Evolutionary conservation across 2,329 filamentous ascomycete genomes (phyloP), one percentile per base, ranked within the genome.

Genomic region (Aspergillus proliferans): DNA sequence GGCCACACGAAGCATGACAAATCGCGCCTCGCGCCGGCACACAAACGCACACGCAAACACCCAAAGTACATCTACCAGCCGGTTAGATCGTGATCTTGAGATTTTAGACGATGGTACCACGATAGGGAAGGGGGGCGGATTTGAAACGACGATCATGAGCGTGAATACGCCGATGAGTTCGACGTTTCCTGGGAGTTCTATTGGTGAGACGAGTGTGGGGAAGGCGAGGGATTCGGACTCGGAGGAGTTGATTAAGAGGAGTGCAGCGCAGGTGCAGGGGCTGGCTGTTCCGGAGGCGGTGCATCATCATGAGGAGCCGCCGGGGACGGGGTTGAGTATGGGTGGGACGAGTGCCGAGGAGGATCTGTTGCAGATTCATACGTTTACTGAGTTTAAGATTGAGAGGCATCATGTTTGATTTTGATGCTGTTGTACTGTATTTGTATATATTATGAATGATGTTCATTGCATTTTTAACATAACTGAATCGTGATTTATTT

Each of bases 331-430:
- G 18, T 18, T 12, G 18, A 40, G 38, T 39, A 18, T 15, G 36
- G 36, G 22, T 4, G 10, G 1, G 7, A 40, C 2, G 7, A 40
- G 18, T 9, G 47, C 12, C 7, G 15, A 14, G 3, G 49, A 28
- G 10, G 43, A 45, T 36, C 28, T 28, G 22, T 24, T 42, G 8
- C 46, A 47, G 22, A 53, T 57, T 24, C 54, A 48, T 18, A 52
- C 52, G 2, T 45, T 49, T 6, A 57, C 47, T 24, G 53, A 54
- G 42, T 51, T 55, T 24, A 50, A 30, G 46, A 47, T 57, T n/a
- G 54, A 57, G 47, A 50, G 48, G 12, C 30, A 48, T 50, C 26
- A 33, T 9, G 10, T 46, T 22, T 39, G 26, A 33, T n/a, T 46
- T 22, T 39, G 26, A 33, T n/a, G 36, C 9, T 30, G 26, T 10